Conservation (phyloP, 2,329 filamentous ascomycete genomes). For the Hypomyces rosellus region DNA sequence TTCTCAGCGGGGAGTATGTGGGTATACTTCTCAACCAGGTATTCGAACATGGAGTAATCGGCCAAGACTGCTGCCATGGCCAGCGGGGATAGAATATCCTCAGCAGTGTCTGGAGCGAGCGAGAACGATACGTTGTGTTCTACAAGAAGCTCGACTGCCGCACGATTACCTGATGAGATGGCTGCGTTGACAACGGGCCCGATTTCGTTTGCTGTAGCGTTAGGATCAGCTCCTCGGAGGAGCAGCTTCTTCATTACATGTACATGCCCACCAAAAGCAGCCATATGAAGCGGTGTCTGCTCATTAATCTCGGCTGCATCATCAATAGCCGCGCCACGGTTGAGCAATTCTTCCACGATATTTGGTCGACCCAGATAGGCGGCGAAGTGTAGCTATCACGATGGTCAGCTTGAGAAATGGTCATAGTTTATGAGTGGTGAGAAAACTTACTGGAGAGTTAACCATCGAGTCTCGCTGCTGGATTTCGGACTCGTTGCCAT, state of each 20-base stretch:
- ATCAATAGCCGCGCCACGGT: conserved; percentile 26
- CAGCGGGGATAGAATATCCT: conserved; percentile 25
- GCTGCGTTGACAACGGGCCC: conserved; percentile 34
- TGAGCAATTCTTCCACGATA: conserved; percentile 31
- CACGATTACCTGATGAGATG: conserved; percentile 35
- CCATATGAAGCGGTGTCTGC: conserved; percentile 34
- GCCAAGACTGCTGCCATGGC: conserved; percentile 32
- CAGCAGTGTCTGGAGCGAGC: neutral
- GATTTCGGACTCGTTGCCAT: conserved; percentile 31
- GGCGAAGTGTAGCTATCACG: conserved; percentile 25
- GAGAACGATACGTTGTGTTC: conserved; percentile 29
- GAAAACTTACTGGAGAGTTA: conserved; percentile 28
- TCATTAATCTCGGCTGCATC: conserved; percentile 26
- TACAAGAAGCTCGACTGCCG: conserved; percentile 34
- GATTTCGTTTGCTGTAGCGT: conserved; percentile 23
- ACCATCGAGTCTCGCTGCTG: conserved; percentile 22
- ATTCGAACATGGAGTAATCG: conserved; percentile 35
- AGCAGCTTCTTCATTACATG: conserved; percentile 35
- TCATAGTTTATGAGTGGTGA: no score
- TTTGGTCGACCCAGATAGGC: conserved; percentile 24
- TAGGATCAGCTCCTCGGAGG: conserved; percentile 29
- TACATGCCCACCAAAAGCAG: conserved; percentile 31
- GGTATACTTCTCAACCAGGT: conserved; percentile 33
- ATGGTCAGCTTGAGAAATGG: neutral
- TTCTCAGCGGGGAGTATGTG: conserved; percentile 32